Evolutionary conservation across 306 rosid genomes (phyloP), one percentile per base, ranked within the genome.

Genomic region (Urtica urens): DNA sequence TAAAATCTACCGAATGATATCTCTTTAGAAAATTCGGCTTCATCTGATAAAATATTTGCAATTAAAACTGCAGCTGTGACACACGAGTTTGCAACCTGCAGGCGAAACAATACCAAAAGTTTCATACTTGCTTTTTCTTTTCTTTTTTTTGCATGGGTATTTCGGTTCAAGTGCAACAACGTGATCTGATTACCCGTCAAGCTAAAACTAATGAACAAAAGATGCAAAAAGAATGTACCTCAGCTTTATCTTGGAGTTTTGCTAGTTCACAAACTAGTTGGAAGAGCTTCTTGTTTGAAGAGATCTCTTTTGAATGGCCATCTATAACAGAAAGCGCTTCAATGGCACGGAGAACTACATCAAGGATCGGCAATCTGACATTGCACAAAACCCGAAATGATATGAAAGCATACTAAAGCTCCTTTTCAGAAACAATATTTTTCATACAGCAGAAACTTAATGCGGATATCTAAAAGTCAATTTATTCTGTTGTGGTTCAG

Each of bases 41-140:
- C 70, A 64, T 90, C 95, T 24, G 95, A 82, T 40, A 81, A 65
- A 65, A 78, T 77, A 77, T 88, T 88, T 55, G 97, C 93, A 68
- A 84, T 51, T 56, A 88, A 74, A 70, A 88, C 74, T 40, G 74
- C 82, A 35, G 93, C 80, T 51, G 93, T 74, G 53, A 81, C 82
- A 71, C 90, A 88, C 35, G 82, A 79, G 68, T 75, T 84, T 24
- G 84, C 76, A 58, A 88, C 86, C 97, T 84, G 49, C 43, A 75
- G 14, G 53, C 27, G 57, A 77, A 23, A 44, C 4, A 1, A 10
- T 6, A 4, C 15, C 15, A 29, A 27, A 35, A 49, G 29, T 4
- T 21, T 20, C 12, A 23, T n/a, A 1, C 7, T 17, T n/a, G n/a
- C n/a, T n/a, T n/a, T n/a, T n/a, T n/a, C n/a, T n/a, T n/a, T n/a